phyloP scores from a whole-genome alignment of 2,329 filamentous ascomycete species.

The Claviceps arundinis region DNA sequence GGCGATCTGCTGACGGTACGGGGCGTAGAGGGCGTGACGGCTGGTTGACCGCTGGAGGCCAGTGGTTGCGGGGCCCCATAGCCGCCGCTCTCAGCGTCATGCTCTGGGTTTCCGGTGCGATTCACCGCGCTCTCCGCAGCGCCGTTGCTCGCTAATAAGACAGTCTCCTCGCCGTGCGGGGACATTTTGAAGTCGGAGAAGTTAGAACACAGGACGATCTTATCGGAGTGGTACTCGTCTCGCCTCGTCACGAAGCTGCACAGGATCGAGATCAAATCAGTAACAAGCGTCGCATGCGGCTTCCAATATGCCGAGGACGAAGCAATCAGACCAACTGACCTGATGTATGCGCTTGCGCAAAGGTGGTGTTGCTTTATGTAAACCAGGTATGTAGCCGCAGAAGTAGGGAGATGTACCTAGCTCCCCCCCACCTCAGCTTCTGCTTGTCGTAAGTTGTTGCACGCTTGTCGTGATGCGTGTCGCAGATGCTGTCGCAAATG shows the following conservation, averaged over 20 bases:
- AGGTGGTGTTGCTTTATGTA: too few relatives aligned
- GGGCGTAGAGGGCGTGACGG: conserved; percentile 3
- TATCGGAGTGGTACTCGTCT: neutral
- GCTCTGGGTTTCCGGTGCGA: conserved; percentile 3
- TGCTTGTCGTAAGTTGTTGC: too few relatives aligned
- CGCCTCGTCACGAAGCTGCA: neutral
- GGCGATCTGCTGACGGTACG: conserved; percentile 4
- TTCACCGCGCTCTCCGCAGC: conserved; percentile 7
- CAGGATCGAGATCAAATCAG: neutral
- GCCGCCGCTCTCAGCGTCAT: neutral
- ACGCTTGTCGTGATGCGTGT: too few relatives aligned
- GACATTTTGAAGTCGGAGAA: conserved; percentile 16
- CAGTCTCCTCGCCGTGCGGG: conserved; percentile 21
- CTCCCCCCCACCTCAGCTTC: too few relatives aligned
- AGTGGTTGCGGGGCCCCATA: conserved; percentile 3
- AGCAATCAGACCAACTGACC: neutral
- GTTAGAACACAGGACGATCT: neutral
- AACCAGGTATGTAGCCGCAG: too few relatives aligned
- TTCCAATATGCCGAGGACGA: neutral
- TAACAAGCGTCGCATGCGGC: neutral
- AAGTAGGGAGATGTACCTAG: too few relatives aligned
- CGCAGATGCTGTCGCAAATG: too few relatives aligned
- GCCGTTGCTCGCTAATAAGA: conserved; percentile 16
- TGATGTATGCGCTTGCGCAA: too few relatives aligned
- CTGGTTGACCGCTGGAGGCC: neutral